Evolutionary conservation across 352 stramenopile species (phyloP).

Genomic region (Nothophytophthora sp.): DNA sequence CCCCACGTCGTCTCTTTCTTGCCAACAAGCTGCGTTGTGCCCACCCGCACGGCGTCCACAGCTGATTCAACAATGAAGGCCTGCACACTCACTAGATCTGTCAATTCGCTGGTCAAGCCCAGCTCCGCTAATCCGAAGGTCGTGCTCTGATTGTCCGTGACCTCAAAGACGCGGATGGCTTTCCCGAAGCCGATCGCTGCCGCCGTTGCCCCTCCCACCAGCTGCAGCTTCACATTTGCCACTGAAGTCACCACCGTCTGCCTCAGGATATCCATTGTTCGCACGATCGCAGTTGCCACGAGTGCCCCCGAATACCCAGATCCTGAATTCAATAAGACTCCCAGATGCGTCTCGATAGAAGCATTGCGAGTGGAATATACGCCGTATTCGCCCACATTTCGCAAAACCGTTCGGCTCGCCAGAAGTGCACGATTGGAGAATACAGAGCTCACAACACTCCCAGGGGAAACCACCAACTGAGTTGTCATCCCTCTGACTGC

Average conservation of each 20-base stretch:
- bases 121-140: constrained; percentile 34
- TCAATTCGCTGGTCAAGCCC: constrained; percentile 22
- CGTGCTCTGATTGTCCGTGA: constrained; percentile 44
- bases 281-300: constrained; percentile 11
- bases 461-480: constrained; percentile 13
- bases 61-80: constrained; percentile 6
- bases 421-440: constrained; percentile 1
- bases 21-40: constrained; percentile 5
- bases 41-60: constrained; percentile 21
- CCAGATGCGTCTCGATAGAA: constrained; percentile 12
- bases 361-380: constrained; percentile 10
- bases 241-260: constrained; percentile 9
- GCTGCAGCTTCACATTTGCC: constrained; percentile 9
- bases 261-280: constrained; percentile 18
- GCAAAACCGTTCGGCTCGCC: neutral
- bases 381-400: constrained; percentile 16
- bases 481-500: constrained; percentile 16
- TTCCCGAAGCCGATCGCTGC: constrained; percentile 16
- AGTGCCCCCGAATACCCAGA: constrained; percentile 17
- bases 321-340: constrained; percentile 3
- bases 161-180: constrained; percentile 24
- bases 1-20: constrained; percentile 12
- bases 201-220: constrained; percentile 24
- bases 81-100: constrained; percentile 27
- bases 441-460: constrained; percentile 5